Evolutionary conservation across 169 alveolate genomes (phyloP).

Genomic region (Ichthyophthirius multifiliis): DNA sequence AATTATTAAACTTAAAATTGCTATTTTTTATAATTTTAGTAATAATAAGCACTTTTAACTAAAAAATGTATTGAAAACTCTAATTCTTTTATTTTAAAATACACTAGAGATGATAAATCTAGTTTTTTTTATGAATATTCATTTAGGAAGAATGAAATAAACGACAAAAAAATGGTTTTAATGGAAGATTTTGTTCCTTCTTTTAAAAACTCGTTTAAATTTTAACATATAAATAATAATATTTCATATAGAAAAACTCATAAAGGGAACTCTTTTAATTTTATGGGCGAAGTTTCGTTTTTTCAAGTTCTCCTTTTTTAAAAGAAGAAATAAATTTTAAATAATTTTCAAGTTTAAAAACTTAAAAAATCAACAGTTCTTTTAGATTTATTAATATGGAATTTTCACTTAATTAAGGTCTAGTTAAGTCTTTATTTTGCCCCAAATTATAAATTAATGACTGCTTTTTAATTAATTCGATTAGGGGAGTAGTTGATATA

Average conservation of each 20-base stretch:
- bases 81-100: not conserved
- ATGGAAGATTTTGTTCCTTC: not conserved
- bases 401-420: not conserved
- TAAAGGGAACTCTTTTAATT: not conserved
- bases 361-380: not conserved
- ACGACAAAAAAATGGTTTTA: not conserved
- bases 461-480: not conserved
- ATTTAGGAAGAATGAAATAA: not conserved
- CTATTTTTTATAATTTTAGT: not conserved
- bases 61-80: not conserved
- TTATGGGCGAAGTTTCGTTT: not conserved
- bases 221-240: not conserved
- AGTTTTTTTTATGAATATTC: not conserved
- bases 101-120: not conserved
- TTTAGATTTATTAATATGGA: not conserved
- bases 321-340: not conserved
- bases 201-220: not conserved
- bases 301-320: not conserved
- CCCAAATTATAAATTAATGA: not conserved
- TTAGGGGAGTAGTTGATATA: not conserved
- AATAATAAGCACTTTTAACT: not conserved
- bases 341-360: not conserved
- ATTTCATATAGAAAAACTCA: not conserved
- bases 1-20: not conserved
- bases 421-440: not conserved